Base-by-base conservation (phyloP, 108 stramenopile species). In the Asterionellopsis glacialis region DNA sequence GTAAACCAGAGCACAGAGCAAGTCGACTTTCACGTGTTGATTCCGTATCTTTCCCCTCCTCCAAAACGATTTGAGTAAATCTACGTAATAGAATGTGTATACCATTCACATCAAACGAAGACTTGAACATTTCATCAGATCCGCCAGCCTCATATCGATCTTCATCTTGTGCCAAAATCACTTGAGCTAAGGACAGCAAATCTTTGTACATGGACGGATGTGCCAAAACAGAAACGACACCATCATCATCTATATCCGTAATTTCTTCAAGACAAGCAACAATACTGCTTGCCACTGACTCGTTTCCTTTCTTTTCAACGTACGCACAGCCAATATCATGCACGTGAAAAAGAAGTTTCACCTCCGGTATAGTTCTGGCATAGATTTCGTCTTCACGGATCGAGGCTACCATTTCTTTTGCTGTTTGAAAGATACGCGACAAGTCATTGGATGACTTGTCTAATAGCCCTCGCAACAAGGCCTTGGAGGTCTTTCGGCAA, bases 71-170 rank as follows among this genome's bases (percentile, higher is more conserved):
- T 61, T 68, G 82, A 45, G 73, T 77, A 57, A 85, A 68, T 25
- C 77, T 44, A 21, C 76, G 74, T 79, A 88, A 73, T 1, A 88
- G 72, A 60, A 80, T 72, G 33, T 83, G 76, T 71, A 88, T 79
- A 40, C 80, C 86, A 43, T 74, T 58, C 15, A 80, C 61, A 47
- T 76, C 64, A 48, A 88, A 88, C 5, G 75, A 83, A 22, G 73
- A 77, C 12, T 59, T 65, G 27, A 64, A 48, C 44, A 48, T 45
- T 63, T 76, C 69, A 69, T 68, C 56, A 14, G 72, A 54, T 33
- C 57, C 71, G 27, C 66, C 22, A 45, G 40, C 19, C 40, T 50
- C 56, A 15, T 26, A 23, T 0, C 28, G 65, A 49, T 59, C 51
- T 9, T 77, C 67, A 26, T 78, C 54, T 11, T 66, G 41, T 23